Evolutionary conservation across 768 basidiomycete genomes (phyloP).

Genomic region (Termitomyces sp.): DNA sequence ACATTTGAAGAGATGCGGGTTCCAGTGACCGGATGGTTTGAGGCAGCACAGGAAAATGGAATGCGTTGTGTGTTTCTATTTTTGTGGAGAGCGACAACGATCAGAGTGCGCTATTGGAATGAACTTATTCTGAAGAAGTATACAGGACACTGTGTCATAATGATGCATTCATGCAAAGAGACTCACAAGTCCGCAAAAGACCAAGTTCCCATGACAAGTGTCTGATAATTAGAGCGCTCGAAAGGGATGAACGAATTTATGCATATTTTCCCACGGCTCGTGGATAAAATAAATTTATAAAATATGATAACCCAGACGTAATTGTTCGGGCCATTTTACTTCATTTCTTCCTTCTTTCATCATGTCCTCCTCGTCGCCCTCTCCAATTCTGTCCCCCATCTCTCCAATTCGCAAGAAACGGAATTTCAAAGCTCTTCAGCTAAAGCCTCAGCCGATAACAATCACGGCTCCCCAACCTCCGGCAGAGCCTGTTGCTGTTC

Average conservation of each 20-base stretch:
- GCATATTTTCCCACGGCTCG: slow-evolving; percentile 13
- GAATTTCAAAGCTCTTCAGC: slow-evolving; percentile 84
- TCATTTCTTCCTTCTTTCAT: slow-evolving; percentile 1
- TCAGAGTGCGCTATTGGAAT: background rate
- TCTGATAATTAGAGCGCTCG: background rate
- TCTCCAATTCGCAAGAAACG: slow-evolving; percentile 81
- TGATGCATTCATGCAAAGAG: background rate
- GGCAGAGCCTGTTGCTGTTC: slow-evolving; percentile 39
- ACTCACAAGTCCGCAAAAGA: background rate
- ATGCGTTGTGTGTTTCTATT: background rate
- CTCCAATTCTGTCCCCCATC: slow-evolving; percentile 10
- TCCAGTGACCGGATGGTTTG: background rate
- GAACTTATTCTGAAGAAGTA: background rate
- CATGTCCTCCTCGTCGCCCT: slow-evolving; percentile 9
- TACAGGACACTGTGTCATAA: background rate
- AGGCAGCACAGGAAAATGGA: background rate
- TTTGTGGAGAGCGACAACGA: background rate
- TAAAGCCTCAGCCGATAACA: slow-evolving; percentile 48
- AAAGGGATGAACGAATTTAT: background rate
- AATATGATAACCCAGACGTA: slow-evolving; percentile 3
- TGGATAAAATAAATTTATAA: slow-evolving; percentile 8
- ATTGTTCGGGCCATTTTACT: slow-evolving; percentile 6
- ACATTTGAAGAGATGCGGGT: background rate
- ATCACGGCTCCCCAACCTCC: slow-evolving; percentile 31
- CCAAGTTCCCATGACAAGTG: slow-evolving; percentile 8